Base-by-base conservation (phyloP, 345 rosid species). In the thale cress (Arabidopsis thaliana) region DNA sequence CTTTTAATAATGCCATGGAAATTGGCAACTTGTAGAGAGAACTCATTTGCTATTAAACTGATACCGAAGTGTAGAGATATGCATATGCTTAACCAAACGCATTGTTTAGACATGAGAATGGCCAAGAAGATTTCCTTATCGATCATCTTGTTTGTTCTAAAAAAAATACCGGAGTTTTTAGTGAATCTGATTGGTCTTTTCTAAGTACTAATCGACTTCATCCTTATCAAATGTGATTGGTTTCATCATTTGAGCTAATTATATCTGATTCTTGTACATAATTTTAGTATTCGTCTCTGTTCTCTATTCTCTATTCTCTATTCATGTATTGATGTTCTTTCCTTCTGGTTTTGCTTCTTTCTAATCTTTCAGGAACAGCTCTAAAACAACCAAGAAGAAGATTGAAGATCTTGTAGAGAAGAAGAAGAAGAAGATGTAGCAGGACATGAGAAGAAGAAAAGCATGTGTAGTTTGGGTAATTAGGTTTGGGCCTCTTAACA, bases 11-110 rank as follows among this genome's bases (percentile, higher is more conserved):
- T 58, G 36, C 66, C 58, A 34, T 33, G 5, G 46, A 58, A 25
- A 33, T 45, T 46, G 12, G 6, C 75, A 71, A 59, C 75, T 59
- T 59, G 75, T 7, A 58, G 25, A 34, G 28, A 46, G 37, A 46
- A 71, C 11, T 34, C 75, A 14, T 0, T 59, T 59, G 25, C 37
- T 71, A 45, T 58, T 36, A 3, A 71, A 46, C 24, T 71, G 74
- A 58, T 45, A 16, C 3, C 0, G 0, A 38, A 36, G 13, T 36
- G 25, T 82, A 5, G 58, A 59, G 69, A 68, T 71, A 50, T 49
- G 41, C 52, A 83, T 85, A 22, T 79, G 78, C 10, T 80, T 25
- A 36, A 37, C 50, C 50, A 49, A 37, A 13, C 9, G 24, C 0
- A 13, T 44, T 45, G 58, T 52, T 3, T 0, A 37, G 37, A 1